Evolutionary conservation across 1,284 basidiomycete genomes (phyloP), one percentile per base, ranked within the genome.

Genomic region (Xerocomus tenax): DNA sequence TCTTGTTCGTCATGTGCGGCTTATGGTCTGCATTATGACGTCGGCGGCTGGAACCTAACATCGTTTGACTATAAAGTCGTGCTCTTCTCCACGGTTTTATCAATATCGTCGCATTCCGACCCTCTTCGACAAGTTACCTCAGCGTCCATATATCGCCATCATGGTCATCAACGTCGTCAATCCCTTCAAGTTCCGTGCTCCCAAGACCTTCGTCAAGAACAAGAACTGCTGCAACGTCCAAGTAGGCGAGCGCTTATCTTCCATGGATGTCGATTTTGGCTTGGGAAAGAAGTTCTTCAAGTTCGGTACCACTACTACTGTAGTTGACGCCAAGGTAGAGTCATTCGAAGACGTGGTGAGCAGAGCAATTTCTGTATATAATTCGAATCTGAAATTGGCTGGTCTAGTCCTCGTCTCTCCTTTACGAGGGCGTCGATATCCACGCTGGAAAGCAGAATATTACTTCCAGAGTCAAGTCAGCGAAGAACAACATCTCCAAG

Each of bases 151-250:
- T 18, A 26, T 42, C 30, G 30, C 30, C 50, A 16, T 36, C 42
- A 62, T 60, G 59, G 38, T 47, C n/a, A 47, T 54, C 58, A 44
- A 43, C 26, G 3, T 56, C 10, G n/a, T 19, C 40, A 59, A 48
- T n/a, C 40, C 41, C 34, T 58, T 60, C 60, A 61, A 47, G 52
- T 41, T 41, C 39, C 51, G 39, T 42, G 12, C 39, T 16, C 19
- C 13, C 41, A 58, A 42, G 43, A 42, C 42, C 43, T 26, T 48
- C 32, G 25, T 19, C 28, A 48, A 45, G 47, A 42, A 16, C 40
- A 49, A 35, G 44, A 38, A 40, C 28, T 16, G 30, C 28, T 41
- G 39, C 41, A 42, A 39, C 23, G 18, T 32, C 36, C 29, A 34
- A 30, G 29, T 15, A 26, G 32, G 36, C 29, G 36, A 35, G 21